Conservation (phyloP, 2,329 filamentous ascomycete species). For the Cryphonectria nitschkei region DNA sequence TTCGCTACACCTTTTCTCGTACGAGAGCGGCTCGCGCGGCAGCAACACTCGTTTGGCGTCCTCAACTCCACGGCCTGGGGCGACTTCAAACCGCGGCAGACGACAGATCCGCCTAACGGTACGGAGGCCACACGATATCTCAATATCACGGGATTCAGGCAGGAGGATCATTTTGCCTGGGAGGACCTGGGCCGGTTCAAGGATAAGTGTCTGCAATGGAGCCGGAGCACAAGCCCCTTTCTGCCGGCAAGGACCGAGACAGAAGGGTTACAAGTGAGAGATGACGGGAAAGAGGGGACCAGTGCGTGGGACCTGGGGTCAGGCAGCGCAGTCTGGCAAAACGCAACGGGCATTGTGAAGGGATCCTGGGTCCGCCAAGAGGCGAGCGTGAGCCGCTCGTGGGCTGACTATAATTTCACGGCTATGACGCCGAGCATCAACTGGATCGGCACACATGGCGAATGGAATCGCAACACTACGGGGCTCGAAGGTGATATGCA, state of each 20-base stretch:
- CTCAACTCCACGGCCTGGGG: slow-evolving; percentile 63
- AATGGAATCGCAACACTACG: slow-evolving; percentile 82
- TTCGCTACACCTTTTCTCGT: slow-evolving; percentile 47
- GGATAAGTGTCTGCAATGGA: slow-evolving; percentile 65
- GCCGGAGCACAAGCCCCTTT: slow-evolving; percentile 51
- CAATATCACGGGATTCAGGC: slow-evolving; percentile 77
- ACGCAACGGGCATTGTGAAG: slow-evolving; percentile 75
- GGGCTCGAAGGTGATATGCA: slow-evolving; percentile 70
- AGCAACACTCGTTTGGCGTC: slow-evolving; percentile 55
- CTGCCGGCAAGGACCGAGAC: slow-evolving; percentile 41
- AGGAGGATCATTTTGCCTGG: slow-evolving; percentile 79
- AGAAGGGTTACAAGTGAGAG: slow-evolving; percentile 46
- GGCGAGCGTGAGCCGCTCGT: slow-evolving; percentile 50
- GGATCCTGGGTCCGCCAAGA: slow-evolving; percentile 73
- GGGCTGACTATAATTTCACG: slow-evolving; percentile 64
- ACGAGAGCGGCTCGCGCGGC: slow-evolving; percentile 53
- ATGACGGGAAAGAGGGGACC: slow-evolving; percentile 35
- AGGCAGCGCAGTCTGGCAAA: slow-evolving; percentile 66
- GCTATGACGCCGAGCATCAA: slow-evolving; percentile 66
- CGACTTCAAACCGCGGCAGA: slow-evolving; percentile 56
- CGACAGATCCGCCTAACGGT: slow-evolving; percentile 36
- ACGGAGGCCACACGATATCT: slow-evolving; percentile 51
- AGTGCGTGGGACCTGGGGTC: slow-evolving; percentile 37
- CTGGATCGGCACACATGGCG: slow-evolving; percentile 61
- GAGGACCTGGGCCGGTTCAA: slow-evolving; percentile 69